Base-by-base conservation (phyloP, 192 early-diverging fungal species). In the Globomyces pollinis-pini region DNA sequence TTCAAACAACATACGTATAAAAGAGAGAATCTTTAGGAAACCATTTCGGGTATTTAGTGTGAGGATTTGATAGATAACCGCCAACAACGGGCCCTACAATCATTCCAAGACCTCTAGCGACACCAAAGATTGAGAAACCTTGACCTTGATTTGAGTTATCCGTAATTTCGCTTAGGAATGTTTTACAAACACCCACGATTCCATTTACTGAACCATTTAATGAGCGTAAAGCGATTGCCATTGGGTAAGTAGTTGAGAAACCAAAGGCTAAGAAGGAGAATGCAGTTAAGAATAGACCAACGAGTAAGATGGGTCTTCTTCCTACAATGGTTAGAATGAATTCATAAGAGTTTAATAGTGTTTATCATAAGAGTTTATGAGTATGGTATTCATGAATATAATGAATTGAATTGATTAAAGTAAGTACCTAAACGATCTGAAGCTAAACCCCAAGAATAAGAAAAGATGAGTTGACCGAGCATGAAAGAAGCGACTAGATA, bases 121-220 rank as follows among this genome's bases (percentile, higher is more conserved):
- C 76, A 9, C 85, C 84, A 65, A 87, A 72, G 33, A 88, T 42
- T 7, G 83, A 76, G 67, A 89, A 89, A 23, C 83, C 84, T n/a
- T 79, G 74, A 3, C 80, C 70, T 57, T 81, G 79, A 67, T 91
- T 91, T 0, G 82, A 76, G 5, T 79, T 66, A 51, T 91, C 89
- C 13, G 87, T 77, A 38, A 91, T 81, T 67, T 91, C 89, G 1
- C 42, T 21, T 30, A 60, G 47, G 47, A 24, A 44, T 9, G 58
- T 47, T 60, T 36, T 44, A 20, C 33, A 34, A 2, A 29, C 29
- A 43, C 36, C 58, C 15, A 79, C 73, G 32, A 66, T 65, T 68
- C 81, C 88, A 59, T 86, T 86, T 8, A 88, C 57, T 12, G 82
- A 60, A 2, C 89, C 88, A 53, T 83, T 85, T 49, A 86, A 50